phyloP scores from a whole-genome alignment of 306 rosid genomes.

The Castanea sativa region DNA sequence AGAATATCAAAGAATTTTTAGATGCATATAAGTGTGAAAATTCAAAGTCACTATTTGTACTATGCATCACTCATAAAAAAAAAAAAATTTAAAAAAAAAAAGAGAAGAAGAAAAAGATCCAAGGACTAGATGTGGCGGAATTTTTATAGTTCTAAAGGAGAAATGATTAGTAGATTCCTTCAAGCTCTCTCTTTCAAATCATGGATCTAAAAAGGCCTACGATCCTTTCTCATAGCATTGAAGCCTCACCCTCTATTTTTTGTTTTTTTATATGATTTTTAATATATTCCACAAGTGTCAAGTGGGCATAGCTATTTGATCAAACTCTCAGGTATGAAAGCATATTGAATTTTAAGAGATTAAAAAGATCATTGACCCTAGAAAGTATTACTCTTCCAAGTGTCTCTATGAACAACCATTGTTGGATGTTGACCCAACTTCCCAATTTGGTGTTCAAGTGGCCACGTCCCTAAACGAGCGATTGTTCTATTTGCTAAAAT shows the following conservation, averaged over 20 bases:
- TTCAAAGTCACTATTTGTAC: conserved; percentile 19
- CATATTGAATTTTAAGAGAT: conserved; percentile 1
- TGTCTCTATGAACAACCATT: conserved; percentile 24
- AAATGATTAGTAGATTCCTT: conserved; percentile 40
- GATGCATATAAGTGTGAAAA: conserved; percentile 1
- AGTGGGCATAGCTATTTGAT: conserved; percentile 44
- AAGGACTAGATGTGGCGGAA: conserved; percentile 21
- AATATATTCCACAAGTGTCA: conserved; percentile 30
- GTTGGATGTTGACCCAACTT: conserved; percentile 34
- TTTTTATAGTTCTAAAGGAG: conserved; percentile 26
- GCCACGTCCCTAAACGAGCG: conserved; percentile 28
- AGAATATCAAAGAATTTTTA: conserved; percentile 1
- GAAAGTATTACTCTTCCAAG: conserved; percentile 9
- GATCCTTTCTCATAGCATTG: conserved; percentile 14
- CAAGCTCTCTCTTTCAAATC: conserved; percentile 41
- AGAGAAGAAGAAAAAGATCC: background rate
- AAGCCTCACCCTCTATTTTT: conserved; percentile 9
- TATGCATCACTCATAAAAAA: conserved; percentile 10
- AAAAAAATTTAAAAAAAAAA: too few species aligned
- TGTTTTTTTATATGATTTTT: background rate
- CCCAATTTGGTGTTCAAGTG: conserved; percentile 20
- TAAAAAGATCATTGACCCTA: conserved; percentile 23
- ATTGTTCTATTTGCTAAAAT: conserved; percentile 5
- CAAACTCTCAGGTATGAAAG: conserved; percentile 9
- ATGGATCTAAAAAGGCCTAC: conserved; percentile 24